Base-by-base conservation (phyloP, 257 asterid genomes). In the Solanum raphanifolium region DNA sequence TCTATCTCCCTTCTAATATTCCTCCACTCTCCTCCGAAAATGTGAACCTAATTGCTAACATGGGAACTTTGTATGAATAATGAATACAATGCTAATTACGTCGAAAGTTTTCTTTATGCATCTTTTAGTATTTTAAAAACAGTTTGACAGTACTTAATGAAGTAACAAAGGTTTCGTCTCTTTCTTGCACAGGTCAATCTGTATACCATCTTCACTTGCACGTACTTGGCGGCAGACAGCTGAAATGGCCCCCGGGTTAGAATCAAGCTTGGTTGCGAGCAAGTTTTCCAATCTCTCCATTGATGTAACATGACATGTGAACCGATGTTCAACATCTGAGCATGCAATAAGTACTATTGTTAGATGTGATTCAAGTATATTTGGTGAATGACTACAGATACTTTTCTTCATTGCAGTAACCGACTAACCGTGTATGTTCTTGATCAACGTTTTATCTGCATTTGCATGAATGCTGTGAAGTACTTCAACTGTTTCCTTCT, bases 241-340 rank as follows among this genome's bases (percentile, higher is more conserved):
- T 97, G 98, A 94, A 94, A 90, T 97, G 99, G 99, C 99, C 99
- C 10, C 94, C 99, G 52, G 99, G 99, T 83, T 95, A 90, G 94
- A 87, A 58, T 84, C 90, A 84, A 65, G 87, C 13, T 65, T 48
- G 86, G 69, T 82, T 43, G 69, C 0, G 11, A 18, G 86, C 21
- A 48, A 48, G 86, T 48, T 48, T 7, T 82, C 43, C 86, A 82
- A 18, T 48, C 29, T 31, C 69, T 32, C 12, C 9, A 7, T 82
- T 82, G 43, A 82, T 48, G 29, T 48, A 29, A 29, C 43, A 18
- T 31, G 43, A 35, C 69, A 82, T 4, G 16, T 27, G 20, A 13
- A 41, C 65, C 2, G 12, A 18, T 82, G 86, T 46, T 48, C 86
- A 48, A 79, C 25, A 13, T 79, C 84, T 82, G 69, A 18, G 31